phyloP scores from a whole-genome alignment of 139 green algal species.

The Dunaliella sp. region DNA sequence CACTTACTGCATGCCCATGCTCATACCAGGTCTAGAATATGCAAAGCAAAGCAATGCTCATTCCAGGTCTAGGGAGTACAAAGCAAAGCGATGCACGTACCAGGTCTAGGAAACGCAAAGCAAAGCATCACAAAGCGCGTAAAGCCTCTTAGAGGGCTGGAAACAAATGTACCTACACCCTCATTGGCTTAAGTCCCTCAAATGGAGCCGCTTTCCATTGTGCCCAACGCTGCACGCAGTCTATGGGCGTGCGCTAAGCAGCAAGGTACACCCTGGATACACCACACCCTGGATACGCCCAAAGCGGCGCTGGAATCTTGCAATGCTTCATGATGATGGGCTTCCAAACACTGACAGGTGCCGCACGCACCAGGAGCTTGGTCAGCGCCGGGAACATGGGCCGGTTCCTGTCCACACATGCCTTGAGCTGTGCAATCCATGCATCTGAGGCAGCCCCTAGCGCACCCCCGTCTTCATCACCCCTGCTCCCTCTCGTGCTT shows the following conservation, averaged over 20 bases:
- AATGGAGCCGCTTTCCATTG: neutral
- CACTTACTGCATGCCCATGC: neutral
- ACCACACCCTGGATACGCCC: neutral
- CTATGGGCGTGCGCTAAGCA: neutral
- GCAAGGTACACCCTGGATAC: neutral
- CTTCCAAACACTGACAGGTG: neutral
- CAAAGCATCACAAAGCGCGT: neutral
- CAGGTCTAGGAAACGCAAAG: neutral
- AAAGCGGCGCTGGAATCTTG: neutral
- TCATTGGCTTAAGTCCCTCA: neutral
- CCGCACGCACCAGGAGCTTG: neutral
- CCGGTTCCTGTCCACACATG: neutral
- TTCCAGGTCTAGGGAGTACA: neutral
- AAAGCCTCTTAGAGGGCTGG: neutral
- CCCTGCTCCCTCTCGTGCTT: too few relatives aligned
- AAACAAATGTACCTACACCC: too few relatives aligned
- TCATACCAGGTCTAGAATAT: neutral
- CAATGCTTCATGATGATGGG: too few relatives aligned
- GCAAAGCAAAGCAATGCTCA: neutral
- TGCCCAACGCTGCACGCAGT: too few relatives aligned
- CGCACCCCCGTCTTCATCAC: too few relatives aligned
- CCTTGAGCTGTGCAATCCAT: neutral
- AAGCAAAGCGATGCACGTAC: neutral
- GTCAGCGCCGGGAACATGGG: neutral
- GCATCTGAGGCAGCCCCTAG: neutral